These are phyloP conservation scores for Scleroderma citrinum DNA, from an alignment of 768 basidiomycete species.

Conservation along the genomic window DNA sequence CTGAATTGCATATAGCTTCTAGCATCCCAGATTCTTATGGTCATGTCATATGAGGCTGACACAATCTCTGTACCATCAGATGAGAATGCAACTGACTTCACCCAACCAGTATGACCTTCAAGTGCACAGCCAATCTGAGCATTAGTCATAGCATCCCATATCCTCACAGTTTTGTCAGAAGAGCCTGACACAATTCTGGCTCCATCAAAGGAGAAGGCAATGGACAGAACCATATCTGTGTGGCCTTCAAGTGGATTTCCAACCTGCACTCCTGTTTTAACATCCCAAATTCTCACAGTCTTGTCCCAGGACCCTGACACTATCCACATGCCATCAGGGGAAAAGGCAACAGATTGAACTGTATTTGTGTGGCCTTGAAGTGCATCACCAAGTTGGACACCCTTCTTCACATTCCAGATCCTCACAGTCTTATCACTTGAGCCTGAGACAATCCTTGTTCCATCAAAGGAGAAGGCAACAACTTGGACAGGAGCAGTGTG, in stretches of 20 bases:
- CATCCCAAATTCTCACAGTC: not conserved
- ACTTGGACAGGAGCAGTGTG: not conserved
- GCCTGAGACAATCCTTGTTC: not conserved
- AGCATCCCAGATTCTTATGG: not conserved
- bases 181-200: too few species aligned
- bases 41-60: not conserved
- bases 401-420: not conserved
- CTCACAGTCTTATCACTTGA: not conserved
- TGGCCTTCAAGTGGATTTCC: not conserved
- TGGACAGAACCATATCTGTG: not conserved
- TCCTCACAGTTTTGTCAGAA: too few species aligned
- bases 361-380: not conserved
- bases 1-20: not conserved
- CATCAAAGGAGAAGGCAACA: slow-evolving; percentile 6
- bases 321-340: slow-evolving; percentile 1
- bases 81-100: too few species aligned
- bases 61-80: not conserved
- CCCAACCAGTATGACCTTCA: too few species aligned
- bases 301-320: not conserved
- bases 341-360: slow-evolving; percentile 4
- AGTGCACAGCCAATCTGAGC: too few species aligned
- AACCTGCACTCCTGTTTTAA: slow-evolving; percentile 1
- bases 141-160: not conserved
- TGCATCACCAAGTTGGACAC: too few species aligned
- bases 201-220: slow-evolving; percentile 1